Evolutionary conservation across 106 monocot genomes (phyloP).

Genomic region (Acorus calamus): DNA sequence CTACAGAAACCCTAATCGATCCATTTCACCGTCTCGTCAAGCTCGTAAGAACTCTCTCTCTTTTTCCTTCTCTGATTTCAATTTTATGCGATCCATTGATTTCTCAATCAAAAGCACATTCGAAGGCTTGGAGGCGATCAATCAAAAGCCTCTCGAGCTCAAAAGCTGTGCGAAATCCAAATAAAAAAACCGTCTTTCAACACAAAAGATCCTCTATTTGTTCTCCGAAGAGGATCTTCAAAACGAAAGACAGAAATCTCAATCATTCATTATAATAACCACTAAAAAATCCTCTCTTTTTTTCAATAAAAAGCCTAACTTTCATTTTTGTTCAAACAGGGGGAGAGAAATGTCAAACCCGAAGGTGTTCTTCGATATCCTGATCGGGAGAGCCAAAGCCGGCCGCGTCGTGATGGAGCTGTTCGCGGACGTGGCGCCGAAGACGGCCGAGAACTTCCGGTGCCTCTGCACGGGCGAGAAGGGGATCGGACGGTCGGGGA

Average conservation of each 20-base stretch:
- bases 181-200: constrained; percentile 1
- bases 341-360: constrained; percentile 47
- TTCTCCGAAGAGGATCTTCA: neutral
- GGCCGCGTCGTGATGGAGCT: constrained; percentile 74
- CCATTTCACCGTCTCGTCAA: no score
- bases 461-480: constrained; percentile 90
- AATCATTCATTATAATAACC: neutral
- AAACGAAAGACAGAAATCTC: neutral
- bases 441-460: constrained; percentile 82
- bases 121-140: constrained; percentile 42
- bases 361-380: constrained; percentile 76
- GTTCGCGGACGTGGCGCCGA: constrained; percentile 53
- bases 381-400: constrained; percentile 60
- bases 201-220: constrained; percentile 1
- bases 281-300: neutral
- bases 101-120: constrained; percentile 19
- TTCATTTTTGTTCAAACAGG: neutral
- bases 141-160: constrained; percentile 27
- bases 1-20: no score
- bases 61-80: no score
- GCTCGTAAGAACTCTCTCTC: no score
- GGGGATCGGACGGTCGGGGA: constrained; percentile 52
- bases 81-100: no score
- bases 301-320: neutral
- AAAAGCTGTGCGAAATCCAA: constrained; percentile 46